Conservation (phyloP, 1,284 basidiomycete species). For the Phylloporus sp. region DNA sequence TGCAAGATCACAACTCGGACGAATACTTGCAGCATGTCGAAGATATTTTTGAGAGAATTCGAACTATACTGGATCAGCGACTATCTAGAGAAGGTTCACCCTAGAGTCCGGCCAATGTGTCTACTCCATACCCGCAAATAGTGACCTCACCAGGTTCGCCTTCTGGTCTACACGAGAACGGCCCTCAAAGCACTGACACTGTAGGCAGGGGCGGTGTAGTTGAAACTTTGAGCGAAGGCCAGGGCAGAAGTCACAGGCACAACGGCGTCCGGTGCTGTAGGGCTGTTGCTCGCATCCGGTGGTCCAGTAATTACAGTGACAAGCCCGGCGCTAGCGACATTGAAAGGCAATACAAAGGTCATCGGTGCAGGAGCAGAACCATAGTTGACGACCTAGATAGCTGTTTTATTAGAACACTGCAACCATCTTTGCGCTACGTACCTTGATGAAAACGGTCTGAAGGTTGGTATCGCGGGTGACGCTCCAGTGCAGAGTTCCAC, state of each 20-base stretch:
- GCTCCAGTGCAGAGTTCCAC: constrained; percentile 63
- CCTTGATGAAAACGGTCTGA: constrained; percentile 62
- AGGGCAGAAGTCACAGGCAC: constrained; percentile 51
- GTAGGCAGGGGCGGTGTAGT: constrained; percentile 60
- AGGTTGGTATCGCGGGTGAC: constrained; percentile 49
- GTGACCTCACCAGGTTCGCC: background rate
- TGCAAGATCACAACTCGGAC: constrained; percentile 72
- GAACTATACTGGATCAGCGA: constrained; percentile 18
- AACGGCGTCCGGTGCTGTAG: constrained; percentile 49
- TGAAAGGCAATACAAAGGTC: constrained; percentile 59
- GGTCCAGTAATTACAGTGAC: constrained; percentile 53
- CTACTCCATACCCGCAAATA: background rate
- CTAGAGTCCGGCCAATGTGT: constrained; percentile 1
- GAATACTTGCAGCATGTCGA: constrained; percentile 50
- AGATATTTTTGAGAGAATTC: constrained; percentile 29
- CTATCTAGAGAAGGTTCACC: constrained; percentile 1
- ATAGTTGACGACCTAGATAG: constrained; percentile 56
- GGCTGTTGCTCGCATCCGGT: constrained; percentile 57
- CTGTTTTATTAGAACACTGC: background rate
- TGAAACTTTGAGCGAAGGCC: constrained; percentile 51
- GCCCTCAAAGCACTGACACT: constrained; percentile 56
- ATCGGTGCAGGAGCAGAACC: constrained; percentile 44
- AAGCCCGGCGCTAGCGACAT: constrained; percentile 48
- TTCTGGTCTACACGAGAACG: constrained; percentile 8
- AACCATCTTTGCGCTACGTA: constrained; percentile 18